Evolutionary conservation across 495 filamentous ascomycete genomes (phyloP).

Genomic region (Penicillium samsonianum): DNA sequence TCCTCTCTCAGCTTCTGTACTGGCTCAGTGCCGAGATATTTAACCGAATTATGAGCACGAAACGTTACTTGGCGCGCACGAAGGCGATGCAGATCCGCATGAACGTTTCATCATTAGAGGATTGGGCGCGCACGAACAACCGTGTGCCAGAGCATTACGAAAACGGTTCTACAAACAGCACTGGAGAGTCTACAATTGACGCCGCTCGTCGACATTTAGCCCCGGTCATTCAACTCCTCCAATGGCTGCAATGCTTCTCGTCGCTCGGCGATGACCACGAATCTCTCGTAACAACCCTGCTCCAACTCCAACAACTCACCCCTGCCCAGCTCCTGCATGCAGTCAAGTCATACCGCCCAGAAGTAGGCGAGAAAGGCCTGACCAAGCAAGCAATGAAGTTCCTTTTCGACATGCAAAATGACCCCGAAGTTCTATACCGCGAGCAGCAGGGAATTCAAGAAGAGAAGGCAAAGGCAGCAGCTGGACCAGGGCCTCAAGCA

Average conservation of each 20-base stretch:
- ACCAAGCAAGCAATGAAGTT: conserved; percentile 86
- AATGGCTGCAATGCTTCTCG: conserved; percentile 98
- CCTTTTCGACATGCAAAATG: conserved; percentile 75
- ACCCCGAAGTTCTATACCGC: conserved; percentile 45
- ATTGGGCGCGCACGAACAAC: conserved; percentile 94
- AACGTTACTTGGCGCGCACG: conserved; percentile 90
- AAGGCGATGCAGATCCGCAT: conserved; percentile 99
- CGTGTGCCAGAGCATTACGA: conserved; percentile 95
- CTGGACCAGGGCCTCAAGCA: conserved; percentile 18
- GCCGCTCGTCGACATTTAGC: conserved; percentile 80
- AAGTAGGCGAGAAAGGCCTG: conserved; percentile 92
- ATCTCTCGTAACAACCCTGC: conserved; percentile 80
- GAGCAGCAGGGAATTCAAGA: conserved; percentile 41
- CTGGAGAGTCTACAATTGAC: conserved; percentile 83
- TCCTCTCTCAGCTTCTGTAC: conserved; percentile 90
- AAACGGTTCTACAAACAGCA: conserved; percentile 81
- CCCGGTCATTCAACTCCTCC: conserved; percentile 89
- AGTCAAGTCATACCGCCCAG: conserved; percentile 87
- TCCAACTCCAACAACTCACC: conserved; percentile 81
- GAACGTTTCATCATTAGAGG: conserved; percentile 93
- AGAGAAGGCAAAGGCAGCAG: conserved; percentile 29
- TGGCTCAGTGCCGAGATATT: conserved; percentile 97
- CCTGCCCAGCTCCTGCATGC: conserved; percentile 91
- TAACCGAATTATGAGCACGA: conserved; percentile 95
- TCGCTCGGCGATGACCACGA: conserved; percentile 92